Percentiles rank a stretch among this genome's conserved stretches.
phyloP scores from a whole-genome alignment of 768 basidiomycete species.

The Kwoniella europaea region DNA sequence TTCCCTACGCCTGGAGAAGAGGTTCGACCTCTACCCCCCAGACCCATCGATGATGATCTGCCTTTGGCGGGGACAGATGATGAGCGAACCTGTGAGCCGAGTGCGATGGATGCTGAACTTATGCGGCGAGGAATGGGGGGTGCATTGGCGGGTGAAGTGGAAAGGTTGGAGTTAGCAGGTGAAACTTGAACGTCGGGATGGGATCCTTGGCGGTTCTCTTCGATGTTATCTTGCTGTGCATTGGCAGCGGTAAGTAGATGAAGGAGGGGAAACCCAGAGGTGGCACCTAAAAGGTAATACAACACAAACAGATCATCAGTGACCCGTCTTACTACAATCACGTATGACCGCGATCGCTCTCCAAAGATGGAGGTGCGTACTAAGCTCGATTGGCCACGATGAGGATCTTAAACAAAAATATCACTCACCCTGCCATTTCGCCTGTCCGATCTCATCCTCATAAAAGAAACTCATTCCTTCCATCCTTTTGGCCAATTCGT shows the following conservation, averaged over 20 bases:
- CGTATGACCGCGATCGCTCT: no score
- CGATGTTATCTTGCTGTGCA: slow-evolving; percentile 13
- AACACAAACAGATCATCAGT: neutral
- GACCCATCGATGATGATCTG: slow-evolving; percentile 22
- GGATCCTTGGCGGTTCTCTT: neutral
- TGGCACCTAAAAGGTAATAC: slow-evolving; percentile 66
- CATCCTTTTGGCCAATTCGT: slow-evolving; percentile 54
- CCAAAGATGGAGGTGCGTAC: no score
- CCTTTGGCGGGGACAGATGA: slow-evolving; percentile 13
- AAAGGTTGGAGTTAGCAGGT: slow-evolving; percentile 43
- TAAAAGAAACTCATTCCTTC: slow-evolving; percentile 59
- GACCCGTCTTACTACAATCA: no score
- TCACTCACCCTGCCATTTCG: slow-evolving; percentile 57
- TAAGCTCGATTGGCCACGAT: no score
- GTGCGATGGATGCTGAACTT: slow-evolving; percentile 20
- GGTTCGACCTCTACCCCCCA: slow-evolving; percentile 31
- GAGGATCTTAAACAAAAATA: no score
- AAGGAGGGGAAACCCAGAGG: slow-evolving; percentile 85
- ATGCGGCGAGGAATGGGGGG: slow-evolving; percentile 16
- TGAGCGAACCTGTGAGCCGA: slow-evolving; percentile 3
- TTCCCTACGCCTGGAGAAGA: slow-evolving; percentile 10
- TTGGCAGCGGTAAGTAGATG: slow-evolving; percentile 66
- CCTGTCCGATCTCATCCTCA: slow-evolving; percentile 59
- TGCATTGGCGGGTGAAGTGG: slow-evolving; percentile 39
- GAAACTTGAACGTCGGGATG: slow-evolving; percentile 22